Conservation (phyloP, 2,329 filamentous ascomycete species). For the Curvularia hawaiiensis region DNA sequence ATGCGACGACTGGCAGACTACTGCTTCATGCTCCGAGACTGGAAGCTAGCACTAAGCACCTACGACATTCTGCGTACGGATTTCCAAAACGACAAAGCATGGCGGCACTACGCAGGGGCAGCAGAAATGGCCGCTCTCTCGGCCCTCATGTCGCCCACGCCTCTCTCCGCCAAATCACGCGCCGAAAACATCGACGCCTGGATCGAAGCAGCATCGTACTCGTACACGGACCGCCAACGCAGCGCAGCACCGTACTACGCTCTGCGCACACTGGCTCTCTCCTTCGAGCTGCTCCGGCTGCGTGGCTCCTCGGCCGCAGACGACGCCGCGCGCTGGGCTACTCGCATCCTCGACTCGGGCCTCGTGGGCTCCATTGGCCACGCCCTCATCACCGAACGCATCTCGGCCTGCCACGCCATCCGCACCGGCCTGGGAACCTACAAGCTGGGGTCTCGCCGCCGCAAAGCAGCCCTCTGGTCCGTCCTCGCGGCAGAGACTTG, state of each 20-base stretch:
- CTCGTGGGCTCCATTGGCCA: constrained; percentile 77
- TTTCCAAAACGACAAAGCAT: constrained; percentile 94
- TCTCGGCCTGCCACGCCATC: constrained; percentile 81
- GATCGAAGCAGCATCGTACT: constrained; percentile 90
- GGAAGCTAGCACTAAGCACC: constrained; percentile 87
- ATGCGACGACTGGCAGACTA: constrained; percentile 95
- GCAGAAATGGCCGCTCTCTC: constrained; percentile 95
- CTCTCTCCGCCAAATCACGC: constrained; percentile 74
- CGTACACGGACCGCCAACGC: constrained; percentile 75
- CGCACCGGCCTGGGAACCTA: constrained; percentile 70
- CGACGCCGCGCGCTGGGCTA: constrained; percentile 85
- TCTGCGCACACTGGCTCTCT: constrained; percentile 75
- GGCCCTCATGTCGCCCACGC: constrained; percentile 76
- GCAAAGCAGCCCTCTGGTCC: constrained; percentile 91
- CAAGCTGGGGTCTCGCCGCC: constrained; percentile 71
- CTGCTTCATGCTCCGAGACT: constrained; percentile 95
- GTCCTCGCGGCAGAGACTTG: constrained; percentile 83
- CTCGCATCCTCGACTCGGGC: constrained; percentile 73
- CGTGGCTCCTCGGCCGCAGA: constrained; percentile 81
- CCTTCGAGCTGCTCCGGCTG: constrained; percentile 80
- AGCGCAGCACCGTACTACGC: constrained; percentile 81
- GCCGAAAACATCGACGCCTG: constrained; percentile 83
- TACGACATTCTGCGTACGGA: constrained; percentile 90
- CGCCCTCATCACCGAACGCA: constrained; percentile 82
- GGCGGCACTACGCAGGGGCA: constrained; percentile 90